Evolutionary conservation across 2,329 filamentous ascomycete species (phyloP).

Genomic region (Cladophialophora psammophila): DNA sequence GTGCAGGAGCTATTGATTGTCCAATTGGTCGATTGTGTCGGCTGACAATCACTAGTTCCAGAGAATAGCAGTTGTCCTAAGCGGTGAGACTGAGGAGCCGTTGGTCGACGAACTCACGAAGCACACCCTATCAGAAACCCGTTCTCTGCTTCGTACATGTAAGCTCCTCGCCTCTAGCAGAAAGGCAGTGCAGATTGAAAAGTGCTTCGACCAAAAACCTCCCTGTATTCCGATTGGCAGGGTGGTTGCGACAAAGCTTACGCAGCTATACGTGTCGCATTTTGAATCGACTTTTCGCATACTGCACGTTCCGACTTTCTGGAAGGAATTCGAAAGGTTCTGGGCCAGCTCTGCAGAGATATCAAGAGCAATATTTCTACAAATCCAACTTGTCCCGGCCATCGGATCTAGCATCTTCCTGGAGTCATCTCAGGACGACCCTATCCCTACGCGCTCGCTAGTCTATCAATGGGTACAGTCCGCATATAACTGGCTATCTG

Average conservation of each 20-base stretch:
- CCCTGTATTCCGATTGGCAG: background rate
- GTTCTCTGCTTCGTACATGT: conserved; percentile 34
- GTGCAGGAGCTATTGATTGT: background rate
- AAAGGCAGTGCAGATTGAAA: conserved; percentile 9
- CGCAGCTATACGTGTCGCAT: conserved; percentile 28
- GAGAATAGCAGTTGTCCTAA: conserved; percentile 16
- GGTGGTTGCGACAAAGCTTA: conserved; percentile 30
- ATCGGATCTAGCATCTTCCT: conserved; percentile 40
- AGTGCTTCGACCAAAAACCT: conserved; percentile 30
- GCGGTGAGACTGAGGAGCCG: background rate
- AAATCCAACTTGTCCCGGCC: conserved; percentile 48
- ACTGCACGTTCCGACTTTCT: conserved; percentile 47
- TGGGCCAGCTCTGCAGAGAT: conserved; percentile 35
- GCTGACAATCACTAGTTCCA: conserved; percentile 3
- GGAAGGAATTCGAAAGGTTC: conserved; percentile 44
- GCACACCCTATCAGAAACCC: conserved; percentile 29
- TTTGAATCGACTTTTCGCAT: conserved; percentile 47
- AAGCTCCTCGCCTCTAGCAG: conserved; percentile 36
- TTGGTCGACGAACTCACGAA: conserved; percentile 7
- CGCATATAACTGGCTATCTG: conserved; percentile 48
- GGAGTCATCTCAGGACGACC: background rate
- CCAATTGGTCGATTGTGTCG: background rate
- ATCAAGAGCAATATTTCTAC: conserved; percentile 41
- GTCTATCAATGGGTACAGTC: conserved; percentile 43
- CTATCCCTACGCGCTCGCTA: background rate